Conservation (phyloP, 805 yeast species). For the Candida rishiriensis region DNA sequence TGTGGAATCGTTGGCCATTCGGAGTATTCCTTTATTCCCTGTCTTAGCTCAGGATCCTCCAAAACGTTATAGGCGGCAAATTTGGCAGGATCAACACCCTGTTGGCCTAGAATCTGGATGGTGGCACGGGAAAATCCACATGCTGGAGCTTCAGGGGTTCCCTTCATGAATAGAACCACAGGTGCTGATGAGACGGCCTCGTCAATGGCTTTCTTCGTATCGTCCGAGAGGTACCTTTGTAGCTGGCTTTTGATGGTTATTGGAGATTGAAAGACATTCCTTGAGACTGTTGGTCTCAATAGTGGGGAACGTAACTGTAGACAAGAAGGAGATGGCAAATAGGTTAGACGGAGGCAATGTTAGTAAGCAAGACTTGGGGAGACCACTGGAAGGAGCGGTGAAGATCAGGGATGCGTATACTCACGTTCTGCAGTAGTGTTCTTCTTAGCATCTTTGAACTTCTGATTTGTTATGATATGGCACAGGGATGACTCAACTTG, state of each 20-base stretch:
- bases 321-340: no score
- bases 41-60: slow-evolving; percentile 90
- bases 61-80: slow-evolving; percentile 96
- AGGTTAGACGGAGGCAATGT: no score
- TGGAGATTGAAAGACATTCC: not conserved
- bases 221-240: slow-evolving; percentile 55
- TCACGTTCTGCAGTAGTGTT: no score
- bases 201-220: slow-evolving; percentile 79
- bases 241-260: not conserved
- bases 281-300: not conserved
- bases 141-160: slow-evolving; percentile 96
- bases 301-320: slow-evolving; percentile 1
- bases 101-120: slow-evolving; percentile 87
- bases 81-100: slow-evolving; percentile 94
- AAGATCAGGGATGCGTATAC: no score
- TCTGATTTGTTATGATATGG: no score
- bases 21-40: slow-evolving; percentile 91
- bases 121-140: slow-evolving; percentile 98
- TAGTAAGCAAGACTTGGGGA: no score
- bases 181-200: slow-evolving; percentile 85
- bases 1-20: slow-evolving; percentile 99
- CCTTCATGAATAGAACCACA: slow-evolving; percentile 96
- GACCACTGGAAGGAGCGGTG: no score
- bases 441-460: no score
- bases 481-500: no score